A percentile compares a stretch with the other conserved stretches of the same genome.
Conservation (phyloP, 2,329 filamentous ascomycete species). For the Emergomyces orientalis region DNA sequence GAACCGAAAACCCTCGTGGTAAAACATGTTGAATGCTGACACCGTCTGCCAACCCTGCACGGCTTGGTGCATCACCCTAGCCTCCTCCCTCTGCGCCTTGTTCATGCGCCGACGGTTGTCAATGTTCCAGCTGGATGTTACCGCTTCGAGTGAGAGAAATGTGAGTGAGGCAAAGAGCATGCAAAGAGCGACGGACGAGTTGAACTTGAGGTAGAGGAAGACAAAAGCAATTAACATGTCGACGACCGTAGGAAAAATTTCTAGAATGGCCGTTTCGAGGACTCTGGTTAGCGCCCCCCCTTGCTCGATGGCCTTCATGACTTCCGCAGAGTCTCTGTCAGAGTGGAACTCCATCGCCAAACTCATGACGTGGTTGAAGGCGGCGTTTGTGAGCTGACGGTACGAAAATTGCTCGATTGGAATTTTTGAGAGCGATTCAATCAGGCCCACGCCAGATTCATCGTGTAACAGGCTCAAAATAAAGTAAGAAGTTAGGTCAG, state of each 20-base stretch:
- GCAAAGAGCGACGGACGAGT: neutral
- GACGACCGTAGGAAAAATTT: neutral
- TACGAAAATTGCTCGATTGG: neutral
- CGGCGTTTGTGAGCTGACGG: neutral
- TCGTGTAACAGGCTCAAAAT: neutral
- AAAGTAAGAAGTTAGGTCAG: neutral
- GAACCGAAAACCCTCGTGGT: neutral
- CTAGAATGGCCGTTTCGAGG: neutral
- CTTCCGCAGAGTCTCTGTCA: neutral
- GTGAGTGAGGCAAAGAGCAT: neutral
- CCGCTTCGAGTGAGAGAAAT: neutral
- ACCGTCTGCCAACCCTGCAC: neutral
- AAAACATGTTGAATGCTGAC: neutral
- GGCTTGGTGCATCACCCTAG: neutral
- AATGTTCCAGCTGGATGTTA: neutral
- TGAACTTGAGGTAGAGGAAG: neutral
- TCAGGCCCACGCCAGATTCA: neutral
- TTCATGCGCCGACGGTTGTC: neutral
- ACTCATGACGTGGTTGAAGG: neutral
- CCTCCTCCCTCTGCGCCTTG: neutral
- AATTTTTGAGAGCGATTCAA: neutral
- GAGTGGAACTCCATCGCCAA: neutral
- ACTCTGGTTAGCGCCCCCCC: neutral
- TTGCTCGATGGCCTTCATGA: neutral
- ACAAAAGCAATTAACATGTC: neutral